phyloP scores from a whole-genome alignment of 75 land plant genomes.

The Chamaecyparis obtusa region DNA sequence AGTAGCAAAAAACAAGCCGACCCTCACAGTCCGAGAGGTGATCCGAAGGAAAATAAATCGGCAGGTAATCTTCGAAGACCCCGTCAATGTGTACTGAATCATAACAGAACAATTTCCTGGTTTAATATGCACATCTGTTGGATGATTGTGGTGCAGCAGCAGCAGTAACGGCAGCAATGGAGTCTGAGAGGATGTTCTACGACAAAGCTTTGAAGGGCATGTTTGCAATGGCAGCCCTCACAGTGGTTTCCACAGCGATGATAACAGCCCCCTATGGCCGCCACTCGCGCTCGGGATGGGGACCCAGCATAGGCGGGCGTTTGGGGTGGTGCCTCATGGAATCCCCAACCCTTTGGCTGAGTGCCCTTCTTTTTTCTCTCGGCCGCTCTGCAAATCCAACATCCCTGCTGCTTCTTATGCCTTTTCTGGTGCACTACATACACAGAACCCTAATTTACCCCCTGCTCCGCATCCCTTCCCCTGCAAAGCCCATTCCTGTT shows the following conservation, averaged over 20 bases:
- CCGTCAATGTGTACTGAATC: no score
- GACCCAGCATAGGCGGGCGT: conserved; percentile 46
- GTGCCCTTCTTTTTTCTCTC: conserved; percentile 36
- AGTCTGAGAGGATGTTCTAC: conserved; percentile 14
- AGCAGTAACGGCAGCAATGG: neutral
- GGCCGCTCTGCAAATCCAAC: conserved; percentile 37
- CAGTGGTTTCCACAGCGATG: conserved; percentile 25
- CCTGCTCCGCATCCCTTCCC: conserved; percentile 25
- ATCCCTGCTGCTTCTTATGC: conserved; percentile 27
- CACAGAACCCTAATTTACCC: conserved; percentile 67
- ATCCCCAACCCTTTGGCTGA: conserved; percentile 65
- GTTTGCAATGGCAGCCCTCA: conserved; percentile 24
- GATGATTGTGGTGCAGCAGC: no score
- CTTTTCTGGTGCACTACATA: conserved; percentile 60
- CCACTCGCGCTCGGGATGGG: conserved; percentile 68
- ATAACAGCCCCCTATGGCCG: conserved; percentile 83
- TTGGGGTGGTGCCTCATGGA: conserved; percentile 92
- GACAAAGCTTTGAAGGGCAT: conserved; percentile 19
- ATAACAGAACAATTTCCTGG: no score
- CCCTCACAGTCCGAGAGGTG: no score
- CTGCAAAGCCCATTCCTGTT: conserved; percentile 36
- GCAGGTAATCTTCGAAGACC: no score
- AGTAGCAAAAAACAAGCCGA: no score
- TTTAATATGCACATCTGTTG: no score
- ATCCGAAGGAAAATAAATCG: no score